Percentiles rank a stretch among this genome's conserved stretches.
phyloP scores from a whole-genome alignment of 371 early-diverging fungal species.

The Syncephalastrum sp. region DNA sequence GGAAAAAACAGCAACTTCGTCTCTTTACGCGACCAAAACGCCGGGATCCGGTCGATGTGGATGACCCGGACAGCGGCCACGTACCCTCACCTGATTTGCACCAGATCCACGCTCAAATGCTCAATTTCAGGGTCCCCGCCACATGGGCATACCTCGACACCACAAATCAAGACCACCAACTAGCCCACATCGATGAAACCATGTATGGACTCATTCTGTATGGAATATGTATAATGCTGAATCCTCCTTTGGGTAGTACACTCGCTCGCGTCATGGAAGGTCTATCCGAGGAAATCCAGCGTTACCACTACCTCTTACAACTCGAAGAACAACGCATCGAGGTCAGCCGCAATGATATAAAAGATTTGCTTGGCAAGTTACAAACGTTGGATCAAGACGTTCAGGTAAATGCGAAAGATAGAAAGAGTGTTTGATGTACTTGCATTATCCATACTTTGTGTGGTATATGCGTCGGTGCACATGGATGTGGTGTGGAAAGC shows the following conservation, averaged over 20 bases:
- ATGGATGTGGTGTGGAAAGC: background rate
- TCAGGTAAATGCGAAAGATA: too few species aligned
- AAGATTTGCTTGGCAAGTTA: constrained; percentile 10
- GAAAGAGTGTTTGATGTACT: too few species aligned
- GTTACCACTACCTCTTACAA: constrained; percentile 10
- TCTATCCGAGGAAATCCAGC: constrained; percentile 7
- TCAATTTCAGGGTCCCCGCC: constrained; percentile 8
- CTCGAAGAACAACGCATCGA: constrained; percentile 13
- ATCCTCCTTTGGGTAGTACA: background rate
- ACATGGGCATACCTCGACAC: constrained; percentile 8
- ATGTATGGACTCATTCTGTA: too few species aligned
- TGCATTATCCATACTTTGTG: too few species aligned
- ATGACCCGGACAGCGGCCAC: too few species aligned
- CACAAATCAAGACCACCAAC: too few species aligned
- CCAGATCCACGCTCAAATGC: constrained; percentile 13
- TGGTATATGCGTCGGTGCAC: too few species aligned
- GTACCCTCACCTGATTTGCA: constrained; percentile 6
- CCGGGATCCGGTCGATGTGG: too few species aligned
- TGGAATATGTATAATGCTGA: too few species aligned
- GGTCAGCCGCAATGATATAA: constrained; percentile 7
- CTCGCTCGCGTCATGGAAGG: constrained; percentile 5
- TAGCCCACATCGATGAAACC: too few species aligned
- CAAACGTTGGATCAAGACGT: constrained; percentile 13
- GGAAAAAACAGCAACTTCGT: constrained; percentile 4
- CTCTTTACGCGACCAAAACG: background rate